Evolutionary conservation across 176 grass and related monocot species (phyloP).

Genomic region (Rhipidocladum racemiflorum): DNA sequence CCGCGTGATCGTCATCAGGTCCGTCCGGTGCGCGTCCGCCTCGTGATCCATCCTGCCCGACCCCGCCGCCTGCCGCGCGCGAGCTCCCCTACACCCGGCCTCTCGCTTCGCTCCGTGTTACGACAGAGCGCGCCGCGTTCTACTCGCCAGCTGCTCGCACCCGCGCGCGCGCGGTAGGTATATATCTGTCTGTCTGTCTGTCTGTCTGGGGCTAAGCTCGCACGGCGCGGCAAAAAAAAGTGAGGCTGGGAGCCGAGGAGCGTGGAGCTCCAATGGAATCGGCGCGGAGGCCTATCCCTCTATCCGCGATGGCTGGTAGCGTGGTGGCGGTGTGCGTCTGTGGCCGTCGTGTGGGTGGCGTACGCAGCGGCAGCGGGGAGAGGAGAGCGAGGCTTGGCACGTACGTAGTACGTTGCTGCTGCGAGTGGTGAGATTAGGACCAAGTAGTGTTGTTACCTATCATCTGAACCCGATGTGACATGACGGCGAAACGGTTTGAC

Average conservation of each 20-base stretch:
- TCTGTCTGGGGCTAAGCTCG: neutral
- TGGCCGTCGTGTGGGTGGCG: slow-evolving; percentile 12
- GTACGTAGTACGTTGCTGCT: neutral
- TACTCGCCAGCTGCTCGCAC: too few species aligned
- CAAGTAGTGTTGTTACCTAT: neutral
- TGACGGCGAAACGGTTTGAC: slow-evolving; percentile 1
- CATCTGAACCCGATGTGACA: neutral
- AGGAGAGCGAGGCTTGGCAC: slow-evolving; percentile 10
- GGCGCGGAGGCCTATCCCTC: slow-evolving; percentile 45
- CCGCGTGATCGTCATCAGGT: slow-evolving; percentile 96
- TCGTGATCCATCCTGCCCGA: slow-evolving; percentile 67
- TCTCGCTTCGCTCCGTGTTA: neutral
- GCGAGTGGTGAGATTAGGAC: neutral
- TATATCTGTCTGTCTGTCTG: neutral
- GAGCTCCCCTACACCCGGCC: neutral
- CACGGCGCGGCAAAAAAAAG: slow-evolving; percentile 1
- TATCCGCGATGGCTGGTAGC: slow-evolving; percentile 45
- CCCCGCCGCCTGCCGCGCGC: neutral
- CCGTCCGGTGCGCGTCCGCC: slow-evolving; percentile 76
- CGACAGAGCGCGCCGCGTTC: neutral
- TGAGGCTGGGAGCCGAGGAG: slow-evolving; percentile 41
- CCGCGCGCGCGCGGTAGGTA: neutral
- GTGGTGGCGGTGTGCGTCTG: slow-evolving; percentile 10
- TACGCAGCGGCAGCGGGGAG: neutral
- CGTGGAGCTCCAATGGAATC: slow-evolving; percentile 46